Evolutionary conservation across 352 stramenopile genomes (phyloP).

Genomic region (Phytopythium chamaehyphon): DNA sequence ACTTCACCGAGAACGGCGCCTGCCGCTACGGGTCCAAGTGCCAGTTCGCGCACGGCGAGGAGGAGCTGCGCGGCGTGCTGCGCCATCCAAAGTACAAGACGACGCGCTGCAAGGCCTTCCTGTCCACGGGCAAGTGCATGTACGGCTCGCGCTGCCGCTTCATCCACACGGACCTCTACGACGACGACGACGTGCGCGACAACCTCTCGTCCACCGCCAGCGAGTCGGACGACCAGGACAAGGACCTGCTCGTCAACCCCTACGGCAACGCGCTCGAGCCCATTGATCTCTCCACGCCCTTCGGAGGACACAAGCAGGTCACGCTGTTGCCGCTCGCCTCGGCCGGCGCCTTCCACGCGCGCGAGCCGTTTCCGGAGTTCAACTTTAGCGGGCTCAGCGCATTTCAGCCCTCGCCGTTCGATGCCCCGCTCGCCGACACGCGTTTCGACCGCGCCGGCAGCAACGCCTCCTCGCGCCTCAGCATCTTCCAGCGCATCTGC

Average conservation of each 20-base stretch:
- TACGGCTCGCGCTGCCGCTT: slow-evolving; percentile 88
- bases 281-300: slow-evolving; percentile 60
- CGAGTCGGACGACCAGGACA: slow-evolving; percentile 68
- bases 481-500: slow-evolving; percentile 82
- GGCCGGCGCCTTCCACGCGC: slow-evolving; percentile 13
- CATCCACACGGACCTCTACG: slow-evolving; percentile 52
- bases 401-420: slow-evolving; percentile 25
- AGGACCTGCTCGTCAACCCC: slow-evolving; percentile 65
- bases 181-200: slow-evolving; percentile 39
- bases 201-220: slow-evolving; percentile 55
- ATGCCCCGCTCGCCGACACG: slow-evolving; percentile 27
- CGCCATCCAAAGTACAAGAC: slow-evolving; percentile 92
- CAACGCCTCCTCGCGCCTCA: slow-evolving; percentile 55
- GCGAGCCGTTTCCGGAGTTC: slow-evolving; percentile 50
- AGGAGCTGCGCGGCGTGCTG: slow-evolving; percentile 81
- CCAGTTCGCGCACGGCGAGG: slow-evolving; percentile 86
- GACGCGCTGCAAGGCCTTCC: slow-evolving; percentile 85
- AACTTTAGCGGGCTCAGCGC: slow-evolving; percentile 11
- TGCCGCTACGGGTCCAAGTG: slow-evolving; percentile 88
- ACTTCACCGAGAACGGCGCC: slow-evolving; percentile 81
- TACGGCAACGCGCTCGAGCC: slow-evolving; percentile 52
- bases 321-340: slow-evolving; percentile 51
- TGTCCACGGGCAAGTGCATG: slow-evolving; percentile 81
- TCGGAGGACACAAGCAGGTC: slow-evolving; percentile 57
- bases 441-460: slow-evolving; percentile 20